Base-by-base conservation (phyloP, 192 early-diverging fungal genomes). In the Spizellomyces punctatus region DNA sequence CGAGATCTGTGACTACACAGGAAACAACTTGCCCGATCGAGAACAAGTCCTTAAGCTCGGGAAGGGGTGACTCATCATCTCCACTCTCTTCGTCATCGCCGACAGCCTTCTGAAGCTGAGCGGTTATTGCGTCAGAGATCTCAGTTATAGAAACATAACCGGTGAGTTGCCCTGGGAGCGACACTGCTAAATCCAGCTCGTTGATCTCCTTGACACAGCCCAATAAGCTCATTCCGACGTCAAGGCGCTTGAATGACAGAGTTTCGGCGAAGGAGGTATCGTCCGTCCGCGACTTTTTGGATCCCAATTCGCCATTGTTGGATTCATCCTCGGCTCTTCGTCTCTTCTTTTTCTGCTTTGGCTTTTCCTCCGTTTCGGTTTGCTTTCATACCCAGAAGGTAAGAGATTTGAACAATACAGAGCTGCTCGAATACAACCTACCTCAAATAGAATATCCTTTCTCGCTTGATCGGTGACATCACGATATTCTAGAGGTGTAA, bases 111-210 rank as follows among this genome's bases (percentile, higher is more conserved):
- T 94, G 91, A 27, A 94, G 89, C 54, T 81, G 60, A 55, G 82
- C 75, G 47, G 93, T 89, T 50, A 97, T 69, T 41, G 86, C 72
- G 10, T 89, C 82, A 1, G 93, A 95, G 56, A 98, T 88, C 62
- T 95, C 92, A 22, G 94, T 92, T 67, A 98, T 96, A 27, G 92
- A 85, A 58, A 97, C 90, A 55, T 78, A 84, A 49, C 95, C 96
- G 3, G 82, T 82, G 50, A 97, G 78, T 69, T 95, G 92, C 71
- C 94, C 88, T 5, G 96, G 95, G 66, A 98, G 83, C 19, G 91
- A 85, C 14, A 98, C 85, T 43, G 88, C 79, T 43, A 96, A 58
- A 67, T 95, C 90, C n/a, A 95, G 85, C 21, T 91, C 90, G 66
- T 87, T 87, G 65, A 98, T 91, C 22, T 88, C 84, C 22, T 89